These are phyloP conservation scores for Xylaria acuta DNA, from an alignment of 495 filamentous ascomycete genomes.

Conservation along the genomic window DNA sequence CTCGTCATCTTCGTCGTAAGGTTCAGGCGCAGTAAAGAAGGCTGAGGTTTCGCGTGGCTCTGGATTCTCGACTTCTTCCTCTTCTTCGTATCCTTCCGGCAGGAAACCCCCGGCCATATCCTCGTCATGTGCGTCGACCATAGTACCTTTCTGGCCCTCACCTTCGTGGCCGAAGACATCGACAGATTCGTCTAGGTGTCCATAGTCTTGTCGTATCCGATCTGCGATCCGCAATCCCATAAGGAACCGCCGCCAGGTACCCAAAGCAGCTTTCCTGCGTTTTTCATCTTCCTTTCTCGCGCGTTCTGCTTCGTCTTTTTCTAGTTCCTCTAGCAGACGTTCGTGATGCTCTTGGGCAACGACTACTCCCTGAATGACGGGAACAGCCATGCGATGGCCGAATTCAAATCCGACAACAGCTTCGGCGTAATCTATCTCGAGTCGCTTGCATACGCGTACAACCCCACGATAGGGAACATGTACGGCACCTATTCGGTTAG, in stretches of 20 bases:
- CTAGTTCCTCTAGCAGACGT: slow-evolving; percentile 78
- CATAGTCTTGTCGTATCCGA: slow-evolving; percentile 81
- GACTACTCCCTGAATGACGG: slow-evolving; percentile 89
- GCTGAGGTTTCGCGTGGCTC: slow-evolving; percentile 43
- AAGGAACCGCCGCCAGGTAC: slow-evolving; percentile 84
- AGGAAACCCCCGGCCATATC: slow-evolving; percentile 64
- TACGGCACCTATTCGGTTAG: slow-evolving; percentile 59
- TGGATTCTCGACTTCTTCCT: slow-evolving; percentile 24
- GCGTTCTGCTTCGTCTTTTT: slow-evolving; percentile 79
- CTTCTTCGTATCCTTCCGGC: slow-evolving; percentile 55
- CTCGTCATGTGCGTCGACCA: slow-evolving; percentile 38
- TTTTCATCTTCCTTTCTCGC: slow-evolving; percentile 82
- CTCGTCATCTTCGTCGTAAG: slow-evolving; percentile 43
- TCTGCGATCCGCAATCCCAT: slow-evolving; percentile 84
- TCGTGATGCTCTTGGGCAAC: slow-evolving; percentile 80
- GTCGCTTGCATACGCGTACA: slow-evolving; percentile 77
- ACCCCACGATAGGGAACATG: slow-evolving; percentile 83
- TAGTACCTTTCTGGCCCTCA: slow-evolving; percentile 30
- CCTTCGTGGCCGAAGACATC: slow-evolving; percentile 48
- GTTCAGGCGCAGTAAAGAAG: slow-evolving; percentile 44
- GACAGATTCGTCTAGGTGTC: slow-evolving; percentile 52
- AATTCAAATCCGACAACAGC: slow-evolving; percentile 98
- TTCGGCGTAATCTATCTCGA: slow-evolving; percentile 90
- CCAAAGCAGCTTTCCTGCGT: slow-evolving; percentile 73
- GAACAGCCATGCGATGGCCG: slow-evolving; percentile 88